phyloP scores from a whole-genome alignment of 192 early-diverging fungal species.

The Backusella westeae region DNA sequence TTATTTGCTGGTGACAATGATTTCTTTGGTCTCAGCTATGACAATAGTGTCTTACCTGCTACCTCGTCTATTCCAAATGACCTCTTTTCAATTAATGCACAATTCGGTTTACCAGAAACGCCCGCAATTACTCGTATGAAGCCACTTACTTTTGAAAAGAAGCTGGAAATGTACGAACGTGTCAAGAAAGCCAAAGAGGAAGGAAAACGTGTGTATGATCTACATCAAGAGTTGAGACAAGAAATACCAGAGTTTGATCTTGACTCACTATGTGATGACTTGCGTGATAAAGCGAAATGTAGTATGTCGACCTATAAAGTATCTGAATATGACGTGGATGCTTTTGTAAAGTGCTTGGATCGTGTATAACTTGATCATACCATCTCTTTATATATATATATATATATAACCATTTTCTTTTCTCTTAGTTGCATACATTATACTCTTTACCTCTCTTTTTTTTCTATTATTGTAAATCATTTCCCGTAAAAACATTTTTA shows the following conservation, averaged over 20 bases:
- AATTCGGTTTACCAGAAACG: not conserved
- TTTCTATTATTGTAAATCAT: conserved; percentile 3
- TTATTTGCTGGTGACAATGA: conserved; percentile 14
- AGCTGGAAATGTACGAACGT: not conserved
- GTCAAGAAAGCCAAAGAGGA: not conserved
- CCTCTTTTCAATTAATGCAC: not conserved
- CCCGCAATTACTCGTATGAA: not conserved
- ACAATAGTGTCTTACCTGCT: not conserved
- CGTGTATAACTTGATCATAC: not conserved
- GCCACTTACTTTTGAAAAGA: not conserved
- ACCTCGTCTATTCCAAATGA: not conserved
- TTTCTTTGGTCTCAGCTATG: conserved; percentile 11
- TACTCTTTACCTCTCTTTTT: conserved; percentile 11
- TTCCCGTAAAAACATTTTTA: not conserved
- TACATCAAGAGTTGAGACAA: conserved; percentile 16
- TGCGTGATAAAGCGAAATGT: conserved; percentile 26
- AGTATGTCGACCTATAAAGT: not conserved
- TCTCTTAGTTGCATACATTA: not conserved
- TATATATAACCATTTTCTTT: not conserved
- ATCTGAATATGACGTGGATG: conserved; percentile 19
- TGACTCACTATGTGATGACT: conserved; percentile 24
- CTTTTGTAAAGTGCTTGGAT: conserved; percentile 20
- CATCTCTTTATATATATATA: too few relatives aligned
- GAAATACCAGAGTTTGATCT: conserved; percentile 20
- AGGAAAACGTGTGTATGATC: conserved; percentile 2